Percentiles rank a stretch among this genome's conserved stretches.
phyloP scores from a whole-genome alignment of 768 basidiomycete species.

The Boletus subcaerulescens region DNA sequence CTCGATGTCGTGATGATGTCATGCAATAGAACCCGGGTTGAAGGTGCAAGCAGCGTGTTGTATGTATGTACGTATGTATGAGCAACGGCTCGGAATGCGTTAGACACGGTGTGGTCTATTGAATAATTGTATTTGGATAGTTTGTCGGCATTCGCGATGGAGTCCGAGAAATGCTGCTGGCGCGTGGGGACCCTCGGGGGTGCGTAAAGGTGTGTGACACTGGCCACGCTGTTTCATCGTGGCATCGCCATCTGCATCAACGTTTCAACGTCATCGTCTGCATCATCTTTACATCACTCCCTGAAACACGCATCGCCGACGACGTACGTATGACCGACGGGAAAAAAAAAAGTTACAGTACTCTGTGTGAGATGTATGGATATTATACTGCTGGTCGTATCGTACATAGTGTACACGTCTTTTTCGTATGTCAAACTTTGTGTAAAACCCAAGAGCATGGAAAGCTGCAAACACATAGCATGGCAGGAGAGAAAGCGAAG shows the following conservation, averaged over 20 bases:
- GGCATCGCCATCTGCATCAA: not conserved
- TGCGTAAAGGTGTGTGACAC: constrained; percentile 1
- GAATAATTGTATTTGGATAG: not conserved
- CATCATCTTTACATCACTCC: constrained; percentile 3
- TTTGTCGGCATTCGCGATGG: not conserved
- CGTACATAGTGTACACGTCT: constrained; percentile 27
- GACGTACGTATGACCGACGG: too few species aligned
- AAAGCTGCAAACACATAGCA: constrained; percentile 13
- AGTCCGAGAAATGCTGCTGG: not conserved
- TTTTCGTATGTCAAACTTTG: constrained; percentile 11
- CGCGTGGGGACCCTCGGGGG: not conserved
- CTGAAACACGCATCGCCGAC: not conserved
- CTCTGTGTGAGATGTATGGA: constrained; percentile 10
- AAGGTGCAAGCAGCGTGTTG: not conserved
- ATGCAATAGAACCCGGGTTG: not conserved
- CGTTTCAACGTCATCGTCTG: not conserved
- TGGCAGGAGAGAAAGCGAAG: constrained; percentile 16
- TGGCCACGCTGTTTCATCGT: constrained; percentile 9
- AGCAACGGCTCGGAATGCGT: constrained; percentile 1
- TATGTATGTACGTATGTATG: constrained; percentile 15
- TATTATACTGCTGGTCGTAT: constrained; percentile 26
- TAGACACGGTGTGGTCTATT: not conserved
- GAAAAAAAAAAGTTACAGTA: not conserved
- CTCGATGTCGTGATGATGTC: constrained; percentile 22
- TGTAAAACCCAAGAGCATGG: constrained; percentile 12